Evolutionary conservation across 352 stramenopile genomes (phyloP), one percentile per base, ranked within the genome.

Genomic region (Bremia lactucae): DNA sequence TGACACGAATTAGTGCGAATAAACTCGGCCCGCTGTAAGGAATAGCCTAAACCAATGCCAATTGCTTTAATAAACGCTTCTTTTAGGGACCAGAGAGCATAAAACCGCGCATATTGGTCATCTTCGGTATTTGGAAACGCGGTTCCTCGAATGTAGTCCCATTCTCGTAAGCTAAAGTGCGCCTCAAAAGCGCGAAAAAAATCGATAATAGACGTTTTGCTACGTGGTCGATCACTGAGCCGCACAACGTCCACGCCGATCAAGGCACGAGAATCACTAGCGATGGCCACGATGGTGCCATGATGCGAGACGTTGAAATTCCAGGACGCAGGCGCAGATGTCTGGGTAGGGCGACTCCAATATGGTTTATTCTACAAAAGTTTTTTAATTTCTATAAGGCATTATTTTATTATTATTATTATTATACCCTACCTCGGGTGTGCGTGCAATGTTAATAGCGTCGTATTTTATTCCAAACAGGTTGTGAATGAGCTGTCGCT

Each of bases 281-380:
- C 74, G 46, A 90, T 85, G 3, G 71, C 74, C 11, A 86, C 75
- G 26, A 90, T 31, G 1, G 56, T 65, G 15, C 72, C 74, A 25
- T 90, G 72, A 36, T 90, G 77, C 4, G 77, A 90, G 18, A 85
- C 74, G 31, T 87, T 90, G 58, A 76, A 90, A 46, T 90, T 90
- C 74, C 77, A 90, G 11, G 24, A 45, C 20, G 36, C 16, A 34
- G 54, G 42, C 8, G 61, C 22, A 1, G 1, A 7, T 16, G n/a
- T 49, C 0, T 8, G 2, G 11, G n/a, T 36, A 20, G 31, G 7
- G 6, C 57, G 58, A 7, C 38, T 55, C 72, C 68, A 87, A 25
- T 62, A 87, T 9, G 74, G 74, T 49, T 89, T 89, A 34, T 65
- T 63, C 69, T 84, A 41, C 28, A 13, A 6, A 33, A 13, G 15